Percentiles rank a stretch among this genome's conserved stretches.
These are phyloP conservation scores for Halophytophthora batemanensis DNA, from an alignment of 352 stramenopile species.

Conservation along the genomic window DNA sequence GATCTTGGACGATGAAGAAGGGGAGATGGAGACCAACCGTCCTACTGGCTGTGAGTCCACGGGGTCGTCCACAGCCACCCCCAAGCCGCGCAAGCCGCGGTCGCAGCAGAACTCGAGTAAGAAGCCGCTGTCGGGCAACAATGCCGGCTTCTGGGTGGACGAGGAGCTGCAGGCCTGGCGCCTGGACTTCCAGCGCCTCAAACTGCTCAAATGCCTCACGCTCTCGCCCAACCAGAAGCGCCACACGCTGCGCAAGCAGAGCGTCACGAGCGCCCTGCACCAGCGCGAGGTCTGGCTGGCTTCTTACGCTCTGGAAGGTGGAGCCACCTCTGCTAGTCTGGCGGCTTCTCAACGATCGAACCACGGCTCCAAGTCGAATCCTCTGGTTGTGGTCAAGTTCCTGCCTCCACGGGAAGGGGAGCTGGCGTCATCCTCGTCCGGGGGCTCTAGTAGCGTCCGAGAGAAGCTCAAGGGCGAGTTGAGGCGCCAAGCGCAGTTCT, in stretches of 20 bases:
- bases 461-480: slow-evolving; percentile 71
- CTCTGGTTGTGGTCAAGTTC: slow-evolving; percentile 57
- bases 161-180: slow-evolving; percentile 67
- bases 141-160: slow-evolving; percentile 61
- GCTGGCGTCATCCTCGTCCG: slow-evolving; percentile 9
- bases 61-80: slow-evolving; percentile 18
- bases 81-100: slow-evolving; percentile 13
- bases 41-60: slow-evolving; percentile 25
- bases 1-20: neutral
- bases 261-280: slow-evolving; percentile 26
- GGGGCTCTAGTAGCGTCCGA: slow-evolving; percentile 5
- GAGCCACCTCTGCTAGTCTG: slow-evolving; percentile 9
- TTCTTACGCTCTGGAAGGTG: slow-evolving; percentile 25
- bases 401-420: slow-evolving; percentile 33
- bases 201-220: slow-evolving; percentile 56
- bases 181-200: slow-evolving; percentile 58
- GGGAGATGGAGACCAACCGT: slow-evolving; percentile 19
- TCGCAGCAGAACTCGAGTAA: slow-evolving; percentile 9
- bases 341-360: slow-evolving; percentile 19
- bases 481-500: slow-evolving; percentile 51
- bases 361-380: too few relatives aligned
- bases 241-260: slow-evolving; percentile 33
- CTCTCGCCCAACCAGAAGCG: slow-evolving; percentile 43
- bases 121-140: slow-evolving; percentile 26
- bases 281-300: slow-evolving; percentile 61